Evolutionary conservation across 2,329 filamentous ascomycete species (phyloP).

Genomic region (Sporothrix inflata): DNA sequence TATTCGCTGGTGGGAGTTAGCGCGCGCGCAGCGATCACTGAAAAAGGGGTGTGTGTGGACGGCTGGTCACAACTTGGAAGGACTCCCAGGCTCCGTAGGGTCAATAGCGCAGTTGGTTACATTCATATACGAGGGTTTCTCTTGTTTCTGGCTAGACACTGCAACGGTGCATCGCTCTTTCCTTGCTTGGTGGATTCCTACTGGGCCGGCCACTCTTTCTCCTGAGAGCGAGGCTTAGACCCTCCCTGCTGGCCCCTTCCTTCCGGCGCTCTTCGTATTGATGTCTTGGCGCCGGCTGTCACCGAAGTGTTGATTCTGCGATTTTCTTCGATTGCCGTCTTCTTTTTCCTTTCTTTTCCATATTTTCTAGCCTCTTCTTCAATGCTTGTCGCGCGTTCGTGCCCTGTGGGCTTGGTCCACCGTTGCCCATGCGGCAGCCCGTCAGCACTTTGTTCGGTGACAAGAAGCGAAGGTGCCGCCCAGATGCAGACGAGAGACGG

Average conservation of each 20-base stretch:
- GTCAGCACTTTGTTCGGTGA: constrained; percentile 19
- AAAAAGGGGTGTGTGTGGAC: constrained; percentile 17
- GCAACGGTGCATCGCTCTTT: constrained; percentile 16
- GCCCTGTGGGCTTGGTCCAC: not conserved
- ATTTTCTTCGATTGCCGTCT: not conserved
- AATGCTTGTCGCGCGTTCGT: not conserved
- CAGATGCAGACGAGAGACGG: not conserved
- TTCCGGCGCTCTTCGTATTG: constrained; percentile 20
- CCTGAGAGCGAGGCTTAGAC: constrained; percentile 24
- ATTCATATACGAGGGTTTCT: constrained; percentile 19
- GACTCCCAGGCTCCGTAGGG: not conserved
- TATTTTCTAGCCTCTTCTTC: not conserved
- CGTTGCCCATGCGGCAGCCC: not conserved
- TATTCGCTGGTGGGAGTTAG: constrained; percentile 16
- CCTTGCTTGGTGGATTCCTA: not conserved
- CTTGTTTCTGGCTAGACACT: not conserved
- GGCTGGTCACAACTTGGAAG: constrained; percentile 4
- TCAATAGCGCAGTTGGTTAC: constrained; percentile 13
- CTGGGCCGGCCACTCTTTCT: constrained; percentile 5
- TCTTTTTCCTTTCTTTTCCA: not conserved
- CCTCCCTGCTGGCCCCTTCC: constrained; percentile 21
- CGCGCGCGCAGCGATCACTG: constrained; percentile 10
- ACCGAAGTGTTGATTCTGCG: not conserved
- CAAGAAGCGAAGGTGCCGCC: not conserved
- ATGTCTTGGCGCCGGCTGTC: constrained; percentile 23